phyloP scores from a whole-genome alignment of 116 monocot genomes.

The Cymodocea nodosa region DNA sequence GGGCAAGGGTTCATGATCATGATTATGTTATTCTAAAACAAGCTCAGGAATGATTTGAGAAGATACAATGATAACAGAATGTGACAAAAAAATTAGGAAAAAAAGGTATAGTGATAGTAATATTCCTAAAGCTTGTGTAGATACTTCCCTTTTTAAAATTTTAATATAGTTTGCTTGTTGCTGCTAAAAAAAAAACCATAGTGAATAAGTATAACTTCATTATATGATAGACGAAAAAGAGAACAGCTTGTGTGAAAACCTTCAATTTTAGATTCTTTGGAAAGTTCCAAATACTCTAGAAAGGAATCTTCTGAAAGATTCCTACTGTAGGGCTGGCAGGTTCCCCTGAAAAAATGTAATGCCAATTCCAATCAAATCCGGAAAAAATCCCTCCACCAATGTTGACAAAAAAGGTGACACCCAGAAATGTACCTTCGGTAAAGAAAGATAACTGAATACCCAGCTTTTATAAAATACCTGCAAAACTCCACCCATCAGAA shows the following conservation, averaged over 20 bases:
- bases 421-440: slow-evolving; percentile 42
- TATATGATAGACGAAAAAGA: too few species aligned
- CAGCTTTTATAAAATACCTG: slow-evolving; percentile 88
- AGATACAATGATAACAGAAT: too few species aligned
- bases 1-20: too few species aligned
- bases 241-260: slow-evolving; percentile 18
- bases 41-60: too few species aligned
- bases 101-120: too few species aligned
- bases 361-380: not conserved
- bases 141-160: too few species aligned
- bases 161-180: too few species aligned
- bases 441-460: slow-evolving; percentile 93
- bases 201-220: too few species aligned
- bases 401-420: not conserved
- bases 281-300: slow-evolving; percentile 65
- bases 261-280: slow-evolving; percentile 47
- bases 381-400: not conserved
- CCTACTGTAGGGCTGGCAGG: slow-evolving; percentile 86
- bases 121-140: too few species aligned
- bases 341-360: slow-evolving; percentile 47
- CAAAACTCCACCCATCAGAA: slow-evolving; percentile 9
- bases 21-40: too few species aligned
- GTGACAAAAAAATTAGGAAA: too few species aligned
- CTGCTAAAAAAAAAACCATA: too few species aligned
- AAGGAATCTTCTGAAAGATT: slow-evolving; percentile 78